Evolutionary conservation across 805 yeast genomes (phyloP).

Genomic region (Nadsonia fulvescens): DNA sequence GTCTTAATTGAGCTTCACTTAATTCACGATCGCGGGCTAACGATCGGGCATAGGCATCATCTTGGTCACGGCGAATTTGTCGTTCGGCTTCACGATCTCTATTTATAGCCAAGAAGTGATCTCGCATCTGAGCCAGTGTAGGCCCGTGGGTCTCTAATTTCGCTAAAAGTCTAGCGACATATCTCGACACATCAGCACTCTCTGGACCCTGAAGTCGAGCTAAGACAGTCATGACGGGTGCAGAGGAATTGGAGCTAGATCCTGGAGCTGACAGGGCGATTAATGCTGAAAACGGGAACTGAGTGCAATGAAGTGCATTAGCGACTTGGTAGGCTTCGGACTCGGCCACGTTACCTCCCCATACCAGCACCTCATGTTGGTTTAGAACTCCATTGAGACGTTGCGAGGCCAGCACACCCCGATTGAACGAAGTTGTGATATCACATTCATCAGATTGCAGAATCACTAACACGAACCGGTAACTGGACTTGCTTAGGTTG

Average conservation of each 20-base stretch:
- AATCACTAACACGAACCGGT: constrained; percentile 55
- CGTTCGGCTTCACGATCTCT: constrained; percentile 36
- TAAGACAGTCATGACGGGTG: constrained; percentile 42
- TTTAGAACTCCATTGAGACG: constrained; percentile 28
- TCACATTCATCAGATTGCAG: constrained; percentile 60
- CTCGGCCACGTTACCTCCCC: constrained; percentile 79
- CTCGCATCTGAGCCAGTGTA: constrained; percentile 18
- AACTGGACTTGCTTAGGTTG: constrained; percentile 46
- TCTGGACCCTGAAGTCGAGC: constrained; percentile 43
- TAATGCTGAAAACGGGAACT: constrained; percentile 69
- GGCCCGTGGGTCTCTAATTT: constrained; percentile 39
- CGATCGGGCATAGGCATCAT: constrained; percentile 55
- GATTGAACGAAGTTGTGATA: constrained; percentile 33
- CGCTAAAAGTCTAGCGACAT: constrained; percentile 27
- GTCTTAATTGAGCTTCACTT: too few species aligned
- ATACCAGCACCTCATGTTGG: constrained; percentile 39
- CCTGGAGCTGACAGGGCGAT: constrained; percentile 42
- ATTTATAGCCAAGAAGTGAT: constrained; percentile 43
- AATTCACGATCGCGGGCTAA: constrained; percentile 46
- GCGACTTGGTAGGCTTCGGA: constrained; percentile 77
- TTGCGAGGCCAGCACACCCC: constrained; percentile 31
- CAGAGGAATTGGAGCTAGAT: constrained; percentile 16
- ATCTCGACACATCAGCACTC: constrained; percentile 19
- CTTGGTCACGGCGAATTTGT: constrained; percentile 54
- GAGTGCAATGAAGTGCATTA: constrained; percentile 48